Conservation (phyloP, 257 asterid genomes). For the Gynochthodes officinalis region DNA sequence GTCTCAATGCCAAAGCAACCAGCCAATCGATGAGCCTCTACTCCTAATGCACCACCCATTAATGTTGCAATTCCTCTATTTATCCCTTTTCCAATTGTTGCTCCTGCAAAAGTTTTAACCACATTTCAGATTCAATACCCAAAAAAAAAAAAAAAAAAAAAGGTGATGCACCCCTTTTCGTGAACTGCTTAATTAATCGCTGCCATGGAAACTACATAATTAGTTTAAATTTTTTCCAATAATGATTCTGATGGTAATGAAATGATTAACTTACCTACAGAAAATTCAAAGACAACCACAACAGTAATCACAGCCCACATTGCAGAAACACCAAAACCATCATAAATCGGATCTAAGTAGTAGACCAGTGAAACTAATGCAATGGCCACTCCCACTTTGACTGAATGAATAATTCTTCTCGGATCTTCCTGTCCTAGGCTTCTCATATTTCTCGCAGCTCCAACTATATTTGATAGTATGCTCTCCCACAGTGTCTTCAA, state of each 20-base stretch:
- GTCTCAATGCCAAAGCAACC: slow-evolving; percentile 32
- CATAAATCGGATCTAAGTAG: slow-evolving; percentile 56
- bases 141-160: too few species aligned
- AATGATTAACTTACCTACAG: slow-evolving; percentile 44
- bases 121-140: not conserved
- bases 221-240: too few species aligned
- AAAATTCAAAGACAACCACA: slow-evolving; percentile 62
- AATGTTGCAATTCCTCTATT: slow-evolving; percentile 56
- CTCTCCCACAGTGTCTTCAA: slow-evolving; percentile 21
- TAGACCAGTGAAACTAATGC: slow-evolving; percentile 57
- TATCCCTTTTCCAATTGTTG: slow-evolving; percentile 58
- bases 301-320: slow-evolving; percentile 85
- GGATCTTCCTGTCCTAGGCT: slow-evolving; percentile 65
- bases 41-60: slow-evolving; percentile 42
- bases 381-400: slow-evolving; percentile 64
- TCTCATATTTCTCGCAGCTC: slow-evolving; percentile 18
- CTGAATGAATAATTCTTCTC: slow-evolving; percentile 47
- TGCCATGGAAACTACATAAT: too few species aligned
- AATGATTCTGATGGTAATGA: not conserved
- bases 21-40: slow-evolving; percentile 46
- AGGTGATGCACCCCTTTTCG: too few species aligned
- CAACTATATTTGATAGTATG: slow-evolving; percentile 16
- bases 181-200: too few species aligned
- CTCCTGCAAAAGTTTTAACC: slow-evolving; percentile 35
- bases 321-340: slow-evolving; percentile 62